Conservation (phyloP, 495 filamentous ascomycete genomes). For the Talaromyces liani region DNA sequence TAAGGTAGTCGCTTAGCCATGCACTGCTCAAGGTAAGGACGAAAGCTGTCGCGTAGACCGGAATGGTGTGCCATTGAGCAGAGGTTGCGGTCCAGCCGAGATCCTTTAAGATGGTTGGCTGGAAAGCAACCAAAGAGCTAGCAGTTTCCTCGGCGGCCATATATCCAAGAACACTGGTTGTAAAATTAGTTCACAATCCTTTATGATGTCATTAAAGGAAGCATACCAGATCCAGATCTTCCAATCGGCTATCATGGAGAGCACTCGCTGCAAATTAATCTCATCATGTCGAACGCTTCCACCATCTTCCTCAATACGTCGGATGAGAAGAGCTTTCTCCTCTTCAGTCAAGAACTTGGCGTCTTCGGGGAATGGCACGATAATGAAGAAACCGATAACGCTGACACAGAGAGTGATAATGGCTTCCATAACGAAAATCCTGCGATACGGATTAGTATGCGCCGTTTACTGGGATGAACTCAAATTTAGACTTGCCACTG, state of each 20-base stretch:
- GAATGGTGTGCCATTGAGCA: slow-evolving; percentile 36
- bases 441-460: neutral
- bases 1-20: slow-evolving; percentile 26
- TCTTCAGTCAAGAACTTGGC: slow-evolving; percentile 35
- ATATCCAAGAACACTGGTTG: slow-evolving; percentile 6
- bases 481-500: slow-evolving; percentile 17
- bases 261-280: slow-evolving; percentile 27
- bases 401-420: slow-evolving; percentile 37
- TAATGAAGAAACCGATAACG: slow-evolving; percentile 35
- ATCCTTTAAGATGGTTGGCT: slow-evolving; percentile 35
- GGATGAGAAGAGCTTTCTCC: slow-evolving; percentile 36
- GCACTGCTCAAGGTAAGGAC: slow-evolving; percentile 27
- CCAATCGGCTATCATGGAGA: slow-evolving; percentile 35
- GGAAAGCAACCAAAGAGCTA: slow-evolving; percentile 30
- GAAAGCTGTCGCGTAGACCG: slow-evolving; percentile 32
- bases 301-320: slow-evolving; percentile 34
- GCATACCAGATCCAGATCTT: slow-evolving; percentile 38
- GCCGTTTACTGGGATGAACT: neutral
- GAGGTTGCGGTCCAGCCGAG: slow-evolving; percentile 31
- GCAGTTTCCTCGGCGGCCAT: slow-evolving; percentile 23
- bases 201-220: neutral
- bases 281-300: slow-evolving; percentile 27
- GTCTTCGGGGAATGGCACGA: slow-evolving; percentile 45
- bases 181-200: slow-evolving; percentile 3
- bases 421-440: slow-evolving; percentile 32